Evolutionary conservation across 1,284 basidiomycete genomes (phyloP), one percentile per base, ranked within the genome.

Genomic region (Sutorius eximius): DNA sequence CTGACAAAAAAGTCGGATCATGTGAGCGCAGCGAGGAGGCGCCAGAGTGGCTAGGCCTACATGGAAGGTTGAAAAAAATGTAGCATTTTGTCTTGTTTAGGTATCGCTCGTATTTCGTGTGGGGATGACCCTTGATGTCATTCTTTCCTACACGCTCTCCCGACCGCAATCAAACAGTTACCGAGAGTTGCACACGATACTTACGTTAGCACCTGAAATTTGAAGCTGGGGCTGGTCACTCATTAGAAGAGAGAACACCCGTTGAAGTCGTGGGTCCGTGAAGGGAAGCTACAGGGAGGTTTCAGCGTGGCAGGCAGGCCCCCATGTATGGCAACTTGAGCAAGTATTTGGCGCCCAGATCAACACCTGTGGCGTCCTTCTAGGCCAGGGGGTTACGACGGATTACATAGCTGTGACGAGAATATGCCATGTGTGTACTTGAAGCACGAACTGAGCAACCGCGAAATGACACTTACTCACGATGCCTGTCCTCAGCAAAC

Each of bases 401-500:
- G 33, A n/a, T 20, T 5, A 32, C 41, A 18, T 27, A 5, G 37
- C 13, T 13, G 34, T 9, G 15, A 29, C 29, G 24, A 27, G 2
- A 10, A 49, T 15, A 12, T 40, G 0, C 33, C 13, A 13, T 3
- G 3, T 20, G 12, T 12, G 0, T 33, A 48, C 18, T 49, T 42
- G 38, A 51, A 44, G 16, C 30, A 4, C 9, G 20, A 5, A 3
- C 27, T 13, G 2, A 18, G 30, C 12, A 15, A 33, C 13, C 15
- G 18, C 33, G 3, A 44, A 46, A 16, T 40, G 18, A 41, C 27
- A 38, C 32, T 36, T 42, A 32, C 32, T 27, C 18, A 27, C 34
- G 15, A 66, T 63, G 60, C 62, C 56, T 36, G 51, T 55, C 56
- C 43, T 66, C 29, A 1, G 16, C 1, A 45, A 11, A 15, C 59